Evolutionary conservation across 1,139 yeast species (phyloP), one percentile per base, ranked within the genome.

Genomic region (Citeromyces hawaiiensis): DNA sequence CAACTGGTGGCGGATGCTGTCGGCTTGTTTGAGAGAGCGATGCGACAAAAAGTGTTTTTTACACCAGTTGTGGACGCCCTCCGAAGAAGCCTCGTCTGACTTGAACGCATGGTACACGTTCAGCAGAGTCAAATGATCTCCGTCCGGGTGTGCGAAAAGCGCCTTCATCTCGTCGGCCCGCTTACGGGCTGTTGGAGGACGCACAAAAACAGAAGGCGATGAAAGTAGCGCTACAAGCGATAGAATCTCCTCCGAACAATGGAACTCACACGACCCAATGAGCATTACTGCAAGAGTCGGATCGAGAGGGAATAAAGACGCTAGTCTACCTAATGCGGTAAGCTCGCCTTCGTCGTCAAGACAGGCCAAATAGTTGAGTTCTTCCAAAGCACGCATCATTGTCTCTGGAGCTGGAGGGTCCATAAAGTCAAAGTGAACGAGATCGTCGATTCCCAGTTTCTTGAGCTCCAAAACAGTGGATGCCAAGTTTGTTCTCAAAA

Each of bases 401-500:
- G 98, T 91, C 60, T 91, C 98, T 4, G 97, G 97, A 1, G 98
- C 97, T n/a, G 98, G 98, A 7, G 98, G 97, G 55, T 91, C 98
- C 96, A 91, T 91, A 54, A 91, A 91, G 59, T 91, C 98, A 56
- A 91, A 91, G 60, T 91, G 97, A 27, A 91, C 98, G 55, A 91
- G 72, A 60, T 91, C 98, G 55, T 91, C 96, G 48, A 91, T 74
- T 16, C 97, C 97, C 45, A 91, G 70, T 60, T 91, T 91, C 59
- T 91, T 91, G 59, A 91, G 69, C 58, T 91, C 95, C 45, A 91
- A 65, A 23, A 91, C 97, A 0, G 97, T 91, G 35, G 88, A 82
- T 15, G 96, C 82, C 53, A 91, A 70, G 60, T 91, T 91, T 44
- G 91, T 78, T 54, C 98, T 71, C 55, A 91, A 67, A 57, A 91